A percentile compares a stretch with the other conserved stretches of the same genome.
Evolutionary conservation across 1,139 yeast genomes (phyloP).

Genomic region (Protomyces inouyei): DNA sequence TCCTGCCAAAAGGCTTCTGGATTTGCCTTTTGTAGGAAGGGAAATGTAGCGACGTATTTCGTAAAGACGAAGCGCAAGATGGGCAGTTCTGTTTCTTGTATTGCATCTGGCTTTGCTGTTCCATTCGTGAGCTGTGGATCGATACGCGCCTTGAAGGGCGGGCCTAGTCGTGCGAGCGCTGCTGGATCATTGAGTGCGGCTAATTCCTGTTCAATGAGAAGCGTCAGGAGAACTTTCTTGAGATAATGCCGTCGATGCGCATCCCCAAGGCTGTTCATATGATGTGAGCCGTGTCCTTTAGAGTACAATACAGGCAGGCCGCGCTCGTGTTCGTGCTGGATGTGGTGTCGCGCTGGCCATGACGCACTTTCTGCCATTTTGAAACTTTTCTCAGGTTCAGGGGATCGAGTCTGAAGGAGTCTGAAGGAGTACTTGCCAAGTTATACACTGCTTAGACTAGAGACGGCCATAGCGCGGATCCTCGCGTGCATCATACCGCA

Average conservation of each 20-base stretch:
- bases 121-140: neutral
- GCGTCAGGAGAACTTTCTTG: constrained; percentile 68
- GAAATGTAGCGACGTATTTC: constrained; percentile 62
- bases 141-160: constrained; percentile 54
- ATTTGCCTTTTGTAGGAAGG: constrained; percentile 57
- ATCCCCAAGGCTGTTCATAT: constrained; percentile 41
- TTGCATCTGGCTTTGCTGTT: constrained; percentile 3
- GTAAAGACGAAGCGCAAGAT: constrained; percentile 60
- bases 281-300: neutral
- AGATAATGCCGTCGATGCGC: constrained; percentile 66
- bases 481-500: constrained; percentile 3
- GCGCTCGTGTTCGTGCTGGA: too few species aligned
- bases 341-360: neutral
- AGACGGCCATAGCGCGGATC: constrained; percentile 11
- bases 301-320: too few species aligned
- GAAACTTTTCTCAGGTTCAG: neutral
- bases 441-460: neutral
- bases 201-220: constrained; percentile 60
- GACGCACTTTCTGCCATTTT: neutral
- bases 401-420: neutral
- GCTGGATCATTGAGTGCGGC: constrained; percentile 51
- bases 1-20: constrained; percentile 66
- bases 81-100: constrained; percentile 49
- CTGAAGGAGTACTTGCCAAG: too few species aligned
- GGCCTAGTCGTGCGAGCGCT: constrained; percentile 63